Percentiles rank a stretch among this genome's conserved stretches.
These are phyloP conservation scores for Poterioochromonas sp. DNA, from an alignment of 352 stramenopile genomes.

Conservation along the genomic window DNA sequence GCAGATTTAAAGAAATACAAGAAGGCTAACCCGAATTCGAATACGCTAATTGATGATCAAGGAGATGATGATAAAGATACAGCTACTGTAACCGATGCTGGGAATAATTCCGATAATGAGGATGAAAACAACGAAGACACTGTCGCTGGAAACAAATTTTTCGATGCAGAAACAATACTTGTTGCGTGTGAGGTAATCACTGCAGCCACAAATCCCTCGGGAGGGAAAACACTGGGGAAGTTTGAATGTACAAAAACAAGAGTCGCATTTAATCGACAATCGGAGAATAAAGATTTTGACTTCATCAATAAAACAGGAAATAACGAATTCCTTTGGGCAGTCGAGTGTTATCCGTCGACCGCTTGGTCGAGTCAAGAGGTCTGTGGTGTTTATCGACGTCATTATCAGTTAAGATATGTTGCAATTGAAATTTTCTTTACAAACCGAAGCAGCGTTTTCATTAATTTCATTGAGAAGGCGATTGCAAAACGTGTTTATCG, in stretches of 20 bases:
- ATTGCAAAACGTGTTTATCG: not conserved
- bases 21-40: not conserved
- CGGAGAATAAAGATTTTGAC: not conserved
- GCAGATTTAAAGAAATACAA: not conserved
- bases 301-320: conserved; percentile 15
- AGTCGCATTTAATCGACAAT: not conserved
- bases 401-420: conserved; percentile 27
- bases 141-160: not conserved
- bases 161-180: not conserved
- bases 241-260: not conserved
- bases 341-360: conserved; percentile 12
- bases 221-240: not conserved
- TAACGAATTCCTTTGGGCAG: conserved; percentile 27
- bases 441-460: not conserved
- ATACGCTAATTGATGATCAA: not conserved
- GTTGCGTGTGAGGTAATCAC: conserved; percentile 24
- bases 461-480: conserved; percentile 28
- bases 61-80: not conserved
- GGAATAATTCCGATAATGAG: not conserved
- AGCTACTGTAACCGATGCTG: not conserved
- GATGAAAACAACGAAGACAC: not conserved
- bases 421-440: conserved; percentile 30
- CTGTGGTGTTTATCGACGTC: not conserved
- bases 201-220: conserved; percentile 22
- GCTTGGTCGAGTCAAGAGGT: conserved; percentile 1